Conservation (phyloP, 1,284 basidiomycete genomes). For the Microbotryomycetes sp. region DNA sequence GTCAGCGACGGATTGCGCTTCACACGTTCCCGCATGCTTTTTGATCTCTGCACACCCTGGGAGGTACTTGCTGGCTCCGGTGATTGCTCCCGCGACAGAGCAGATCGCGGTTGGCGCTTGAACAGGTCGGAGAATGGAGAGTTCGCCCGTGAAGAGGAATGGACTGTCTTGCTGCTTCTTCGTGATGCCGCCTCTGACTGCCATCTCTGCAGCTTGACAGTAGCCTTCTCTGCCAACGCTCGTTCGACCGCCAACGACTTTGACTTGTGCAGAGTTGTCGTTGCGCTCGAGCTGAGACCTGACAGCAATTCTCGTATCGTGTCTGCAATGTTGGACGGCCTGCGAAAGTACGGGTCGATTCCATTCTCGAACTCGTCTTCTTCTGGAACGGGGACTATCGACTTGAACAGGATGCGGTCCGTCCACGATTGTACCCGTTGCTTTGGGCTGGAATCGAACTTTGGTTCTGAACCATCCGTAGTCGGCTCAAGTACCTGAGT, state of each 20-base stretch:
- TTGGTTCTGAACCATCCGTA: constrained; percentile 18
- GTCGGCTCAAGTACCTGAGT: too few species aligned
- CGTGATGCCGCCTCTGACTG: background rate
- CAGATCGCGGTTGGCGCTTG: background rate
- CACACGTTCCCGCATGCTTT: background rate
- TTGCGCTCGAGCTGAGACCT: background rate
- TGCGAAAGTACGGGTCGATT: background rate
- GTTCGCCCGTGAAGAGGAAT: background rate
- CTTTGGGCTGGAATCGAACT: constrained; percentile 34
- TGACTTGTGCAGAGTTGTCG: background rate
- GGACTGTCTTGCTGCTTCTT: background rate
- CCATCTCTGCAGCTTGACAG: background rate
- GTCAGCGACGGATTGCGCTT: background rate
- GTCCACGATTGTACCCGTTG: constrained; percentile 38
- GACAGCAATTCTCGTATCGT: background rate
- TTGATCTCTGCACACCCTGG: background rate
- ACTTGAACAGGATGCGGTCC: background rate
- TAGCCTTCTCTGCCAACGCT: background rate
- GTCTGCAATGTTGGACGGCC: background rate
- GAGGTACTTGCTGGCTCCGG: background rate
- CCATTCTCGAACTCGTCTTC: background rate
- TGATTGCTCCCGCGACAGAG: background rate
- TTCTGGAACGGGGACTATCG: background rate
- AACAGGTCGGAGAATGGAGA: background rate
- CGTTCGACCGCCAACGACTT: background rate